Conservation (phyloP, 768 basidiomycete species). For the Kwoniella sp. region DNA sequence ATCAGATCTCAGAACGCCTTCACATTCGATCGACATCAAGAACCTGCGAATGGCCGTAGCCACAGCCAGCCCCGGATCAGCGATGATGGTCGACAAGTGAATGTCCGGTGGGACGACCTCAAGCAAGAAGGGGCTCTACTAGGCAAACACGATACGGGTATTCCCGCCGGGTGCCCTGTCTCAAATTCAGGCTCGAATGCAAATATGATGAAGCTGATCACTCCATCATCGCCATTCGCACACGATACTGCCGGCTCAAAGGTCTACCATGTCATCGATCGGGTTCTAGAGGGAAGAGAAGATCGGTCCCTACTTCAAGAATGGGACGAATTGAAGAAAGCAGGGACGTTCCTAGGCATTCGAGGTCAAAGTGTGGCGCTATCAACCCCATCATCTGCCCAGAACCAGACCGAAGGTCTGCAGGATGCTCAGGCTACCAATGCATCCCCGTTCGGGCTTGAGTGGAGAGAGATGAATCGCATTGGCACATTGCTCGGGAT, state of each 20-base stretch:
- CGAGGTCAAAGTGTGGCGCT: not conserved
- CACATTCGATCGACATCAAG: too few species aligned
- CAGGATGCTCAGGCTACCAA: not conserved
- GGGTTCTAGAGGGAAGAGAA: too few species aligned
- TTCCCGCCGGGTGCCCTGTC: not conserved
- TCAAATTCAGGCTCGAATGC: not conserved
- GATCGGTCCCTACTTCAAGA: not conserved
- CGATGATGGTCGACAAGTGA: not conserved
- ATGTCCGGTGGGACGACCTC: constrained; percentile 10
- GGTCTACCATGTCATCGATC: not conserved
- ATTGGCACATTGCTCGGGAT: not conserved
- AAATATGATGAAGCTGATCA: too few species aligned
- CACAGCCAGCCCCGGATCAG: too few species aligned
- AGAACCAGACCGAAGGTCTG: too few species aligned
- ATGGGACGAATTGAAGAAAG: constrained; percentile 13
- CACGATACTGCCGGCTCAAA: not conserved
- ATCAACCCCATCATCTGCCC: not conserved
- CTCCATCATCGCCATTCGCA: not conserved
- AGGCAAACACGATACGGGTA: constrained; percentile 3
- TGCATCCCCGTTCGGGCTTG: not conserved
- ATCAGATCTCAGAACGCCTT: too few species aligned
- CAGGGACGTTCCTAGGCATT: not conserved
- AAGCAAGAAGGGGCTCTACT: constrained; percentile 2
- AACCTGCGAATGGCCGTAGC: too few species aligned
- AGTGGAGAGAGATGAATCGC: not conserved